Conservation (phyloP, 2,329 filamentous ascomycete species). For the Alternaria ethzedia region DNA sequence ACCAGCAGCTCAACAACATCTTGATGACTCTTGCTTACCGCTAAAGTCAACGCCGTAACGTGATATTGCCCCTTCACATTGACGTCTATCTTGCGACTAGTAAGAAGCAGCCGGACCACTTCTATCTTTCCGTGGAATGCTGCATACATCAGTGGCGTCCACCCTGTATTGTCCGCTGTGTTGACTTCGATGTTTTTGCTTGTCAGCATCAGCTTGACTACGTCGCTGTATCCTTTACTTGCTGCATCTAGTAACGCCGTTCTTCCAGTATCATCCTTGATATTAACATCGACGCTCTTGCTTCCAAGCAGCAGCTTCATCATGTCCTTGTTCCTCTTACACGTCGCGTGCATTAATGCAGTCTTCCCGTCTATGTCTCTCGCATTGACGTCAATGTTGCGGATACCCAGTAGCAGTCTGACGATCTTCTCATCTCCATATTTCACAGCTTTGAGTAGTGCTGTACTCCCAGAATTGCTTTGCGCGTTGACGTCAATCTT, state of each 20-base stretch:
- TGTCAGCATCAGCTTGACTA: neutral
- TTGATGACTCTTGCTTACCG: no score
- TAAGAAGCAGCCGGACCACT: no score
- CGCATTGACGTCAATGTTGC: neutral
- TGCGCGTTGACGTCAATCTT: no score
- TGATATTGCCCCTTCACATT: no score
- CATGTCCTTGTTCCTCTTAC: neutral
- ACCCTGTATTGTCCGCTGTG: neutral
- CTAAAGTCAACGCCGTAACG: no score
- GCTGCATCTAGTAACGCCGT: neutral
- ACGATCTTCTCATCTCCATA: neutral
- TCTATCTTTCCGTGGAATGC: no score
- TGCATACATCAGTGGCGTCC: neutral
- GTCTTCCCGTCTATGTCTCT: neutral
- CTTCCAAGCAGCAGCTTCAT: conserved; percentile 5
- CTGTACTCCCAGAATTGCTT: neutral
- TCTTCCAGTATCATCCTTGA: neutral
- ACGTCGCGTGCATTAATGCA: neutral
- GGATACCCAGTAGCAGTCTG: neutral
- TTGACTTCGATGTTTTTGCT: neutral
- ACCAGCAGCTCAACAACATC: no score
- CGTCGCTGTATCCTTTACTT: neutral
- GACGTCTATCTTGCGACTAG: no score
- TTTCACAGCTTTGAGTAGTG: neutral
- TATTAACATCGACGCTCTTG: conserved; percentile 8